Evolutionary conservation across 495 filamentous ascomycete species (phyloP).

Genomic region (Polyplosphaeria fusca): DNA sequence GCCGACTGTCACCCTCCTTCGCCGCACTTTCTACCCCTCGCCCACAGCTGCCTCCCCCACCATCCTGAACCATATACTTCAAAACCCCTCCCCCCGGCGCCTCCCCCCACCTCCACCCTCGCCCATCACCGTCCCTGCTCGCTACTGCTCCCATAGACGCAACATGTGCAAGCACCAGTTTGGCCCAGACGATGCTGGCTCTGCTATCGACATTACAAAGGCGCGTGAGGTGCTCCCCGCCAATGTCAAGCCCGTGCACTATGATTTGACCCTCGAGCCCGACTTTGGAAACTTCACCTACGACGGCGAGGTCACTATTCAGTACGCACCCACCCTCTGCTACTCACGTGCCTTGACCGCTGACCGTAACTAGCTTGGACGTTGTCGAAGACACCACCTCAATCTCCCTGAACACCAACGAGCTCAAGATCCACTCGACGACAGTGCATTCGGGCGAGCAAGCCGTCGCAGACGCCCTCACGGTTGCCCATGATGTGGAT

Average conservation of each 20-base stretch:
- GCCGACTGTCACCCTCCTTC: neutral
- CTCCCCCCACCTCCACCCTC: neutral
- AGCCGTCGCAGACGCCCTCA: constrained; percentile 54
- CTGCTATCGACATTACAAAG: constrained; percentile 48
- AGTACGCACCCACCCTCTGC: constrained; percentile 44
- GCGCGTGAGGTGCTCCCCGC: constrained; percentile 64
- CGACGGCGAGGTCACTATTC: constrained; percentile 64
- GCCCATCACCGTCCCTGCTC: constrained; percentile 5
- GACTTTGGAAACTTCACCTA: constrained; percentile 68
- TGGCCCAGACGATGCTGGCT: constrained; percentile 35
- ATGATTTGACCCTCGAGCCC: constrained; percentile 71
- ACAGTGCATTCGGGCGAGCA: constrained; percentile 57
- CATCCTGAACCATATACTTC: neutral
- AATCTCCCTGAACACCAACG: constrained; percentile 81
- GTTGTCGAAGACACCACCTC: constrained; percentile 80
- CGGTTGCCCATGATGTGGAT: constrained; percentile 58
- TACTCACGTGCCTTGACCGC: neutral
- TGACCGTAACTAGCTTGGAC: constrained; percentile 53
- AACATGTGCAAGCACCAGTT: constrained; percentile 43
- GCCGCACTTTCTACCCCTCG: neutral
- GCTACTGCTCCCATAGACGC: constrained; percentile 45
- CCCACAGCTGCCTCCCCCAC: neutral
- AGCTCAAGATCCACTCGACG: constrained; percentile 78
- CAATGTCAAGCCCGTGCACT: constrained; percentile 67
- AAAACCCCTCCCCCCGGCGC: neutral